Evolutionary conservation across 1,284 basidiomycete species (phyloP), one percentile per base, ranked within the genome.

Genomic region (Rhodotorula sp.): DNA sequence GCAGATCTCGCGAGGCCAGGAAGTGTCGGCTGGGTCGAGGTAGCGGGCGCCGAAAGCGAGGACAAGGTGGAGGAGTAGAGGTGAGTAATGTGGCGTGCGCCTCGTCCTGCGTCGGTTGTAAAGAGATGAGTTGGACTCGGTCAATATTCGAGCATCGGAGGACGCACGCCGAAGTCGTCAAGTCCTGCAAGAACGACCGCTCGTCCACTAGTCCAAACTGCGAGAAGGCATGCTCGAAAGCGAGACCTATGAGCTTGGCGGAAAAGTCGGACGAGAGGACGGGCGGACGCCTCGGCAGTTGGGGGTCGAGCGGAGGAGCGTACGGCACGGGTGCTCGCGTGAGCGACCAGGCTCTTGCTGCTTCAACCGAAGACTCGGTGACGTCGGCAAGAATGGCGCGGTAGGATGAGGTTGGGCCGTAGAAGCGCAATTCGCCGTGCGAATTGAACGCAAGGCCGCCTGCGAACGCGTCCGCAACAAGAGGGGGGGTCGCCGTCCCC

Each of bases 191-290:
- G 49, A 68, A 68, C 24, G 55, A 52, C 7, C 67, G 57, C 53
- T 64, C 58, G 57, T 63, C 49, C 5, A 68, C 67, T 4, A 59
- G 27, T 29, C 47, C 53, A n/a, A 59, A 68, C 17, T 68, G 66
- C 19, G 62, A 51, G 53, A 68, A 68, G 20, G 57, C 60, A 36
- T 59, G 54, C 30, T 70, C 68, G 61, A 70, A 70, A 1, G 68
- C 68, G 17, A 70, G 46, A 11, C 47, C 20, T 19, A 70, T 57
- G 36, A 70, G 49, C 27, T 57, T 44, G 39, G 39, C 60, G n/a
- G 52, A 34, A 27, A 66, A 52, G 13, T 66, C 59, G 24, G 51
- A 44, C 2, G 24, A 24, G 15, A 70, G 52, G 20, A 59, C 60
- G 0, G 68, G 68, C 24, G 68, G 68, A 19, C 39, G 30, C 9